These are phyloP conservation scores for Termitomyces sp. DNA, from an alignment of 768 basidiomycete genomes.

Conservation along the genomic window DNA sequence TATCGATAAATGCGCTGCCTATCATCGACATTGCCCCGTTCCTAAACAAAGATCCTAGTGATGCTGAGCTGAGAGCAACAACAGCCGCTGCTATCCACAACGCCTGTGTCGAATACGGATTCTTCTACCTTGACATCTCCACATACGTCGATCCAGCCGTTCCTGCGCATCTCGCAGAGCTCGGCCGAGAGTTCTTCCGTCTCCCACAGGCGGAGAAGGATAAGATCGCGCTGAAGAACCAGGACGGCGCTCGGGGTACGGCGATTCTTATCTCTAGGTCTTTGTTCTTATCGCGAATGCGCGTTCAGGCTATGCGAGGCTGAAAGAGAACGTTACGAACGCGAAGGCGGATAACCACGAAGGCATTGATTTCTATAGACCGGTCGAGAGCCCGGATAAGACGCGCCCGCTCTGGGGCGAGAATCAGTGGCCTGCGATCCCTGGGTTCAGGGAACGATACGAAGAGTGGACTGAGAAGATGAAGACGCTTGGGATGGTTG, in stretches of 20 bases:
- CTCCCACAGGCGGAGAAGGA: constrained; percentile 79
- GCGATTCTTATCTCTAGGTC: neutral
- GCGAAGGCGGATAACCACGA: constrained; percentile 86
- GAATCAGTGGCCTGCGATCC: constrained; percentile 78
- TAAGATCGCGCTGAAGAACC: constrained; percentile 56
- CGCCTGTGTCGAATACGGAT: constrained; percentile 78
- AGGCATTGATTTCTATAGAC: constrained; percentile 78
- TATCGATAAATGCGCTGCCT: constrained; percentile 41
- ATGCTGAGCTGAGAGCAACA: constrained; percentile 36
- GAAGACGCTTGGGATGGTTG: constrained; percentile 72
- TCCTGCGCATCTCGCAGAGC: constrained; percentile 57
- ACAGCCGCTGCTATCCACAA: constrained; percentile 59
- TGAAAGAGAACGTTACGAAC: constrained; percentile 85
- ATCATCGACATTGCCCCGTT: constrained; percentile 74
- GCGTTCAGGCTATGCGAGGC: constrained; percentile 65
- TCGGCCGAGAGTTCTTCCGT: constrained; percentile 72
- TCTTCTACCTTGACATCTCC: constrained; percentile 83
- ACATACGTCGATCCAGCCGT: constrained; percentile 53
- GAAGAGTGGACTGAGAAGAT: constrained; percentile 82
- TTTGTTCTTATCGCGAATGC: neutral
- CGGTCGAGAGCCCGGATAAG: constrained; percentile 67
- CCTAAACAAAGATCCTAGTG: constrained; percentile 32
- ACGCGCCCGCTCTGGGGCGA: constrained; percentile 73
- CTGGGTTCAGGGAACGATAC: constrained; percentile 60
- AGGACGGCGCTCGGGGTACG: constrained; percentile 76